Evolutionary conservation across 768 basidiomycete species (phyloP), one percentile per base, ranked within the genome.

Genomic region (Chlorophyllum brunneum): DNA sequence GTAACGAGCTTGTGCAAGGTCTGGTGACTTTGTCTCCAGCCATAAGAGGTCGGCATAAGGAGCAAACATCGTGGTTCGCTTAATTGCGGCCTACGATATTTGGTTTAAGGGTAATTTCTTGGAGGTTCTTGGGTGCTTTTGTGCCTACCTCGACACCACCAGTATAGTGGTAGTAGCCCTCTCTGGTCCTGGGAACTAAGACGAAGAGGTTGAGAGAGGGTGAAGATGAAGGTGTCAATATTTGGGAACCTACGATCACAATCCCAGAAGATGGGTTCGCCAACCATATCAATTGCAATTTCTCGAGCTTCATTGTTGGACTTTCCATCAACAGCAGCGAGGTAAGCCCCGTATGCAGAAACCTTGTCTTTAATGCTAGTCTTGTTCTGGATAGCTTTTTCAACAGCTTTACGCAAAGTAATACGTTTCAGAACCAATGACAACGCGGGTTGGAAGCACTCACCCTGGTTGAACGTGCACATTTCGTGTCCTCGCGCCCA

Each of bases 11-110:
- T 92, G 82, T 52, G 83, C 76, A 20, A 95, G 73, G 63, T 92
- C 79, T 7, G 94, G 93, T n/a, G 78, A 76, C 61, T 91, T 93
- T 2, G 94, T 97, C 72, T 95, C 94, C 38, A 95, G 77, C 94
- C 93, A 97, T 39, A 95, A 72, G 59, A 95, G 77, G 66, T 97
- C 93, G 11, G 92, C 85, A 59, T 92, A 88, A 16, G 90, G 89
- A 0, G 92, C 88, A 62, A 85, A 97, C 18, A 81, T 80, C 54
- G 86, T 73, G 2, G 83, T 82, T 30, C 93, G 87, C 59, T 87
- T 85, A 63, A 93, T 81, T 9, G 92, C 94, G 5, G 88, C 78
- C 80, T 83, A 51, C 20, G 43, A 54, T 29, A 23, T 33, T 37
- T 22, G 10, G 49, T 20, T 29, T 11, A 23, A 57, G 33, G 55